Evolutionary conservation across 805 yeast genomes (phyloP).

Genomic region (Pichia sporocuriosa): DNA sequence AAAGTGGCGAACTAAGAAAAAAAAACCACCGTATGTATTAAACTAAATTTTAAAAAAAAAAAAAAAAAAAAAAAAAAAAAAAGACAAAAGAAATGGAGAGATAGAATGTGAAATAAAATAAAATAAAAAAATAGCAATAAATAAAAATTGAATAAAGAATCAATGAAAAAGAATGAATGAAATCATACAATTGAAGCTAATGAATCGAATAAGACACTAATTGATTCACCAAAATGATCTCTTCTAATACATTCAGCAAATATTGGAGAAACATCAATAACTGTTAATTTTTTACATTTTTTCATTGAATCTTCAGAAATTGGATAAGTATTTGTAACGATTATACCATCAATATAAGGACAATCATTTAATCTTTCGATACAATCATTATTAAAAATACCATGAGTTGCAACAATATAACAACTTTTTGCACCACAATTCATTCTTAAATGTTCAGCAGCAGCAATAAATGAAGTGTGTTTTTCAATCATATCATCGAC

Average conservation of each 20-base stretch:
- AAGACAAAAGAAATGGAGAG: slow-evolving; percentile 1
- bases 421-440: slow-evolving; percentile 95
- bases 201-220: slow-evolving; percentile 87
- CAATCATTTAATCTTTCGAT: slow-evolving; percentile 72
- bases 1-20: slow-evolving; percentile 14
- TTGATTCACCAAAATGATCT: slow-evolving; percentile 97
- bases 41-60: neutral
- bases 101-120: neutral
- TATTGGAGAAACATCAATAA: slow-evolving; percentile 89
- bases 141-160: neutral
- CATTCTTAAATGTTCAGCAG: slow-evolving; percentile 93
- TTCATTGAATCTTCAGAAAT: slow-evolving; percentile 55
- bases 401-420: slow-evolving; percentile 91
- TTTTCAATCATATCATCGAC: slow-evolving; percentile 97
- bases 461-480: slow-evolving; percentile 89
- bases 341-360: slow-evolving; percentile 80
- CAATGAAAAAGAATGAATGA: neutral
- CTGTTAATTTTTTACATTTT: slow-evolving; percentile 62
- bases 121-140: neutral
- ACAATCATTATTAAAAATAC: slow-evolving; percentile 84
- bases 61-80: neutral
- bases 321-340: slow-evolving; percentile 96
- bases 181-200: slow-evolving; percentile 44
- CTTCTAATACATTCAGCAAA: slow-evolving; percentile 98
- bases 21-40: slow-evolving; percentile 6